Evolutionary conservation across 208 protist genomes (phyloP), one percentile per base, ranked within the genome.

Genomic region (Acanthamoeba lenticulata): DNA sequence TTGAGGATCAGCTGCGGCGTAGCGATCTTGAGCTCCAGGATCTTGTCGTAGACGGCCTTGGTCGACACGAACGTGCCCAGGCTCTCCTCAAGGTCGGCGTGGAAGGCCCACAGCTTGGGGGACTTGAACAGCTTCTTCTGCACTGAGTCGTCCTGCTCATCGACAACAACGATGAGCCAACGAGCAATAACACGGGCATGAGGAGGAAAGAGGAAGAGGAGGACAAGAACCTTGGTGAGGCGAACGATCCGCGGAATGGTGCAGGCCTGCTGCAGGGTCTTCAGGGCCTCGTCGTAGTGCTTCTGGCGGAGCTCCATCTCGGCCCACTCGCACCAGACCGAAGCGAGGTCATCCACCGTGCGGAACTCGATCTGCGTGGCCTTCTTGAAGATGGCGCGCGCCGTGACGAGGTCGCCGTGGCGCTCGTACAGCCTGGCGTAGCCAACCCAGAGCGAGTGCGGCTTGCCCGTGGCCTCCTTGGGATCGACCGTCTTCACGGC

Each of bases 291-390:
- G 40, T 95, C 60, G 65, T 94, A 96, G 62, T 97, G 94, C 69
- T 97, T 69, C 49, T 96, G 52, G 24, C 98, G 90, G 11, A 99
- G 65, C 94, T 99, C 98, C 97, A 99, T 98, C 95, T 99, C 98
- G 27, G 95, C 97, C 29, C 95, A 99, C n/a, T 98, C 97, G 91
- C 97, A 98, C 96, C 97, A 99, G 11, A 99, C 55, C 15, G 83
- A 62, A 4, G 98, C 96, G 6, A 99, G 94, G n/a, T 99, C 98
- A 49, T 98, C 97, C 1, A 98, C 94, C 1, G 49, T 85, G 21
- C 90, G 60, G 85, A 96, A 98, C 38, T 93, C 42, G 11, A 96
- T 34, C 69, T 94, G 67, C 7, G 90, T 49, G n/a, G 83, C 96
- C 79, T 95, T 96, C 55, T 98, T 93, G 86, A 98, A 97, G 34